Base-by-base conservation (phyloP, 371 early-diverging fungal genomes). In the Actinomortierella ambigua region DNA sequence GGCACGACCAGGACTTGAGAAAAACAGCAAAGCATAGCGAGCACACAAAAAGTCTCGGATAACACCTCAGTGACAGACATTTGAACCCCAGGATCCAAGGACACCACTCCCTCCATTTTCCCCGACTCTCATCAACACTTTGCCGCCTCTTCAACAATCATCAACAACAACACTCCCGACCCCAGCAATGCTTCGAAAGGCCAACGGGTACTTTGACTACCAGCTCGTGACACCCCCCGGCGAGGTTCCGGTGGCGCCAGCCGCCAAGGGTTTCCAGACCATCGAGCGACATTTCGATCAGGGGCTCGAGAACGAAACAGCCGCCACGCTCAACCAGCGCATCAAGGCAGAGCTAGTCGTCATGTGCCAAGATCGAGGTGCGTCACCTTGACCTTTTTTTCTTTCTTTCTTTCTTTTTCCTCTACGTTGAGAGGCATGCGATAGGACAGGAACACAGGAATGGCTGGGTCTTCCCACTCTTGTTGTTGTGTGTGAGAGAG, bases 331-430 rank as follows among this genome's bases (percentile, higher is more conserved):
- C 1, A 79, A 82, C 62, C 79, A 81, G 46, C 80, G 86, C 62
- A 77, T 85, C 59, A 79, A 85, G 55, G 91, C 89, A 2, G 90
- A 91, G 65, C 69, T 91, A 27, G 86, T 91, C 42, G 86, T 87
- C 43, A 79, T 86, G 55, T 91, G 91, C 68, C 90, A 87, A 65
- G 90, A 90, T 57, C 78, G 90, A 82, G 86, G 88, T 86, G 76
- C 57, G 77, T 61, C n/a, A n/a, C n/a, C n/a, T n/a, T n/a, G n/a
- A n/a, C n/a, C 15, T 41, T n/a, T 43, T 64, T 3, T 22, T 46
- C 17, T 42, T 9, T 14, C 2, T 13, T 20, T 49, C 42, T 26
- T 29, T 26, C 27, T 14, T 20, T 3, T 18, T 24, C 49, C 23
- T 3, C 7, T 27, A 20, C 41, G 42, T 20, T 27, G 46, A 41